Conservation (phyloP, 345 rosid species). For the Citropsis articulata region DNA sequence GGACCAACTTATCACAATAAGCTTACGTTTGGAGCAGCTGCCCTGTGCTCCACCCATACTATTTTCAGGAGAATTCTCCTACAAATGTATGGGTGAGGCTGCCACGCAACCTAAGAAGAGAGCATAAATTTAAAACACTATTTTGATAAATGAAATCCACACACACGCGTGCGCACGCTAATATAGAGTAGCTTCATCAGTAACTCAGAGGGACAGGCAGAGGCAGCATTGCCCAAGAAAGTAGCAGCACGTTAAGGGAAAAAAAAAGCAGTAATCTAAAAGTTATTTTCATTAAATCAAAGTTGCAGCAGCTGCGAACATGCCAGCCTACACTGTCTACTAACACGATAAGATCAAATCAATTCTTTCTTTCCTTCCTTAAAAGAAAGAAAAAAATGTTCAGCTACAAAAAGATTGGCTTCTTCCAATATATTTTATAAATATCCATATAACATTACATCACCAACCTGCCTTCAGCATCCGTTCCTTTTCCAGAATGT, state of each 20-base stretch:
- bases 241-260: background rate
- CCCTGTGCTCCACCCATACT: too few species aligned
- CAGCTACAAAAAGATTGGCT: background rate
- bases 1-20: background rate
- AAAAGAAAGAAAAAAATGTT: background rate
- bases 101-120: too few species aligned
- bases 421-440: background rate
- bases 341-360: background rate
- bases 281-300: background rate
- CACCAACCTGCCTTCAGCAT: conserved; percentile 40
- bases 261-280: background rate
- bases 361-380: background rate
- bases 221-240: background rate
- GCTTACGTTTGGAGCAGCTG: too few species aligned
- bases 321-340: background rate
- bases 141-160: background rate
- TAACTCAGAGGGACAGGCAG: background rate
- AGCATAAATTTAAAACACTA: background rate
- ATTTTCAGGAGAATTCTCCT: too few species aligned
- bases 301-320: background rate
- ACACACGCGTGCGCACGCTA: too few species aligned
- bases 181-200: background rate
- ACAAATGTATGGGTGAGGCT: too few species aligned
- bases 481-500: conserved; percentile 43
- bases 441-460: conserved; percentile 22